Evolutionary conservation across 2,329 filamentous ascomycete genomes (phyloP).

Genomic region (Fusarium cyanostomum): DNA sequence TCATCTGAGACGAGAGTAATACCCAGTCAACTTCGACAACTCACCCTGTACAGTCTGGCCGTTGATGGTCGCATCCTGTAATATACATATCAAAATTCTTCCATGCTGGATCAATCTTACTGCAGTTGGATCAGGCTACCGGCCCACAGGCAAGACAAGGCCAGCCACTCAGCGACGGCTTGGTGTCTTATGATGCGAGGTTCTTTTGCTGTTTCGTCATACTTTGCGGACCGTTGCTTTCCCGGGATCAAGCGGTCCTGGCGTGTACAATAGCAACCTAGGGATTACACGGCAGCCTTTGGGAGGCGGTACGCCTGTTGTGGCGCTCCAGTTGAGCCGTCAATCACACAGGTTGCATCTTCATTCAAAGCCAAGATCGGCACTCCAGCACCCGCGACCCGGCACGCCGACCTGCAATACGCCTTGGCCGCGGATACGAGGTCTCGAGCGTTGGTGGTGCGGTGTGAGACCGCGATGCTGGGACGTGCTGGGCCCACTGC

Average conservation of each 20-base stretch:
- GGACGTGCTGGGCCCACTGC: not conserved
- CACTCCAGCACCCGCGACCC: conserved; percentile 24
- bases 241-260: conserved; percentile 18
- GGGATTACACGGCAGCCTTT: conserved; percentile 19
- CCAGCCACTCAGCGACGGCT: conserved; percentile 17
- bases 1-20: conserved; percentile 38
- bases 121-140: conserved; percentile 15
- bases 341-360: conserved; percentile 32
- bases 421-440: conserved; percentile 27
- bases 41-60: conserved; percentile 42
- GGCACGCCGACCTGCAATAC: conserved; percentile 24
- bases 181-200: conserved; percentile 21
- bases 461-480: conserved; percentile 6
- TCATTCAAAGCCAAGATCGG: conserved; percentile 20
- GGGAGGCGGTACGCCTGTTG: conserved; percentile 16
- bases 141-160: conserved; percentile 18
- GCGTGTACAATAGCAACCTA: conserved; percentile 8
- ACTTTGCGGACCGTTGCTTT: conserved; percentile 17
- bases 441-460: conserved; percentile 16
- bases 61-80: conserved; percentile 40
- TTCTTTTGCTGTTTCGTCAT: conserved; percentile 18
- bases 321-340: conserved; percentile 27
- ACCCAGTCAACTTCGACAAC: conserved; percentile 38
- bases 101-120: conserved; percentile 32
- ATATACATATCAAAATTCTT: conserved; percentile 42